Base-by-base conservation (phyloP, 2,329 filamentous ascomycete genomes). In the Fonsecaea pugnacius region DNA sequence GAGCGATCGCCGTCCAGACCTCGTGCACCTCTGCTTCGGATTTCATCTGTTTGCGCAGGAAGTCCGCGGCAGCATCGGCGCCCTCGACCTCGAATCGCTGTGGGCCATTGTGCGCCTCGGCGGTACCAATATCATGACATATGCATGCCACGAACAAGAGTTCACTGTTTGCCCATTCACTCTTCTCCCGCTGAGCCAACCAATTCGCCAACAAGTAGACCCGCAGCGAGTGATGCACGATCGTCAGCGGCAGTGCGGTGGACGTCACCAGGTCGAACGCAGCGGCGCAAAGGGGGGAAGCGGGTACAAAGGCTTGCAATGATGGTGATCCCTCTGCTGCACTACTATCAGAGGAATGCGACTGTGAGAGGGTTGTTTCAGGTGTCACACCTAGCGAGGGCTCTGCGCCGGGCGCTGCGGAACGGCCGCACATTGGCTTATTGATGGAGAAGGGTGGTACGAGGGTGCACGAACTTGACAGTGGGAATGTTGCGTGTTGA, bases 361-460 rank as follows among this genome's bases (percentile, higher is more conserved):
- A 35, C 16, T 38, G 53, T 61, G 56, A 54, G 60, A 64, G 62
- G 54, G 58, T 62, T 53, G 65, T 67, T 67, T 66, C 66, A 65
- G 65, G 59, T 67, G 30, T 58, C 61, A 62, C 65, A 40, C 55
- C 43, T 16, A 48, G 43, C 18, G 43, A 48, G 18, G 43, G 55
- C 9, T 51, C 38, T 30, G 53, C n/a, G 58, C 48, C 62, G 62
- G 62, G 14, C 30, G 54, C 50, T 5, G 83, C 89, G 0, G 91
- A 96, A 60, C 91, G 96, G 72, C 89, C 91, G 0, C 94, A 92
- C 78, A 96, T 96, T 51, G 65, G 58, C 48, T 58, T 54, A 16
- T 43, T 36, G 52, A 24, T 10, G 40, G 57, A 40, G 60, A 54
- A 36, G 53, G 53, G 51, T 52, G 54, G 50, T 32, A 56, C 35